phyloP scores from a whole-genome alignment of 495 filamentous ascomycete genomes.

The Talaromyces ruber region DNA sequence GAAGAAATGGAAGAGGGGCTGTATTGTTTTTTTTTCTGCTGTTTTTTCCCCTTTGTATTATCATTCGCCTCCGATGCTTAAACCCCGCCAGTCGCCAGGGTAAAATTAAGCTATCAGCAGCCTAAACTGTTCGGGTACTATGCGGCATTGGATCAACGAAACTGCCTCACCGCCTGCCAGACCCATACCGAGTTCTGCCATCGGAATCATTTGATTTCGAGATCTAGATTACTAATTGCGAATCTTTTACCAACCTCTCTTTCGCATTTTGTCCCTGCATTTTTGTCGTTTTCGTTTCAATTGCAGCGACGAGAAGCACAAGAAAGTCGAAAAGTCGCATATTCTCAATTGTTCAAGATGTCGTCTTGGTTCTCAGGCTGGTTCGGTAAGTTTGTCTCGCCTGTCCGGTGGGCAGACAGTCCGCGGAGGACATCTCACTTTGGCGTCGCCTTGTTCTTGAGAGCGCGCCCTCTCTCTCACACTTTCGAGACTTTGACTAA shows the following conservation, averaged over 20 bases:
- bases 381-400: conserved; percentile 22
- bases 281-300: not conserved
- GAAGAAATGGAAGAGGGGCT: conserved; percentile 5
- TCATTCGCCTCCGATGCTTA: not conserved
- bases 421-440: not conserved
- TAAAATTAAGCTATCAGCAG: not conserved
- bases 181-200: not conserved
- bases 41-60: conserved; percentile 1
- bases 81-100: not conserved
- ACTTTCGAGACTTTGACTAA: not conserved
- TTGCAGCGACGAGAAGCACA: not conserved
- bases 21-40: conserved; percentile 11
- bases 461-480: not conserved
- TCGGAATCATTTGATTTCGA: not conserved
- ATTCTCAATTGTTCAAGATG: conserved; percentile 16
- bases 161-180: not conserved
- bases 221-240: conserved; percentile 1
- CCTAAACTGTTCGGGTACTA: not conserved
- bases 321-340: not conserved
- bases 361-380: conserved; percentile 36
- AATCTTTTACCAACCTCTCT: not conserved
- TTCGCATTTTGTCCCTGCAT: not conserved
- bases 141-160: not conserved
- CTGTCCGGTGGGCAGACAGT: too few relatives aligned
- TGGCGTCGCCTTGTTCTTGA: too few relatives aligned